A percentile compares a stretch with the other conserved stretches of the same genome.
Conservation (phyloP, 805 yeast genomes). For the Sugiyamaella mastotermitis region DNA sequence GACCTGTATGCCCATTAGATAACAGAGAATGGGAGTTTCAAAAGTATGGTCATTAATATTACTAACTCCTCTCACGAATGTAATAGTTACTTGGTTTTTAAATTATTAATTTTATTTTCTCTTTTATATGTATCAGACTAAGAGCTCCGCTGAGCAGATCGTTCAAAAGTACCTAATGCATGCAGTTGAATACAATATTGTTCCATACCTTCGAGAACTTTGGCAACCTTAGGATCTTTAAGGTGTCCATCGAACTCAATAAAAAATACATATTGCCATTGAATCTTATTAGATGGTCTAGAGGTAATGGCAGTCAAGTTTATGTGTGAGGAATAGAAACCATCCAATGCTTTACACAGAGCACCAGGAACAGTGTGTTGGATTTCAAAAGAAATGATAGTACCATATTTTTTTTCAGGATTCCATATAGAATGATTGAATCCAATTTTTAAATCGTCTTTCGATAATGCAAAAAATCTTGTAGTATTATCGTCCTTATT, state of each 20-base stretch:
- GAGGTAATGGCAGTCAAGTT: conserved; percentile 70
- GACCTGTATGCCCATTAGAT: conserved; percentile 96
- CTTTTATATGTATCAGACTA: too few species aligned
- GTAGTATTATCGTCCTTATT: conserved; percentile 77
- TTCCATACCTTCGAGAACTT: conserved; percentile 40
- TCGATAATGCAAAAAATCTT: conserved; percentile 59
- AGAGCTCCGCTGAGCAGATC: neutral
- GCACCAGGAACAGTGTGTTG: conserved; percentile 63
- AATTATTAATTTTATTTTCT: neutral
- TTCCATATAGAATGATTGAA: conserved; percentile 8
- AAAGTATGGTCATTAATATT: conserved; percentile 59
- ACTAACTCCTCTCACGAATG: neutral
- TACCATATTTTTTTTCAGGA: conserved; percentile 31
- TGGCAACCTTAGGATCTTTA: conserved; percentile 8
- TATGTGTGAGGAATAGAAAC: conserved; percentile 48
- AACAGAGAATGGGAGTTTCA: conserved; percentile 80
- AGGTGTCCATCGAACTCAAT: conserved; percentile 54
- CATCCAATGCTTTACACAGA: conserved; percentile 55
- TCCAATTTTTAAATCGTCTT: neutral
- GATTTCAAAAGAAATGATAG: conserved; percentile 61
- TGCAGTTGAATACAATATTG: conserved; percentile 44
- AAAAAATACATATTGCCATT: conserved; percentile 82
- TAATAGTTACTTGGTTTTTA: too few species aligned
- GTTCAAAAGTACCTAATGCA: conserved; percentile 57
- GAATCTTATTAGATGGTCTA: conserved; percentile 59